These are phyloP conservation scores for Myxozyma nipponensis DNA, from an alignment of 805 yeast genomes.

Conservation along the genomic window DNA sequence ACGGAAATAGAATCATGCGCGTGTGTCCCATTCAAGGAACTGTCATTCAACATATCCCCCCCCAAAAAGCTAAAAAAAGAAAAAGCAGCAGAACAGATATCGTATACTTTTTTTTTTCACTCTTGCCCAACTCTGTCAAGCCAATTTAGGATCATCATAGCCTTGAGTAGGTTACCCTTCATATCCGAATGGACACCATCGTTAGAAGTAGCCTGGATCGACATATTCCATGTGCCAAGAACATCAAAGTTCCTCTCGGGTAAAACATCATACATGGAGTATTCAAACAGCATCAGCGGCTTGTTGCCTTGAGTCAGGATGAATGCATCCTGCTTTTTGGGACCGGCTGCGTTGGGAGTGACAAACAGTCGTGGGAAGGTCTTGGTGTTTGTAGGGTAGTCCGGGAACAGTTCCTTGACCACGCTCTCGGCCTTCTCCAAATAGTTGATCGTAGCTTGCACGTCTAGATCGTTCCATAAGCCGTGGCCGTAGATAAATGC, in stretches of 20 bases:
- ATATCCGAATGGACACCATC: conserved; percentile 27
- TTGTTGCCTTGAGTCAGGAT: conserved; percentile 28
- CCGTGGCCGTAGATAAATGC: conserved; percentile 28
- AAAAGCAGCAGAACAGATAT: too few species aligned
- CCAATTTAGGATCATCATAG: conserved; percentile 29
- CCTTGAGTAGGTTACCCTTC: conserved; percentile 25
- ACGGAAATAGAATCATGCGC: too few species aligned
- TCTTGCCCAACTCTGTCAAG: conserved; percentile 21
- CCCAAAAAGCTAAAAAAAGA: too few species aligned
- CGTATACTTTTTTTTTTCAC: conserved; percentile 1
- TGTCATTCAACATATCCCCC: too few species aligned
- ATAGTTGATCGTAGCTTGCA: conserved; percentile 24
- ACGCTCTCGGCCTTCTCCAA: conserved; percentile 22
- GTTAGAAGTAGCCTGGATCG: conserved; percentile 21
- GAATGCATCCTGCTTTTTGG: conserved; percentile 21
- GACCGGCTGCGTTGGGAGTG: conserved; percentile 27
- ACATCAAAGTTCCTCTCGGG: conserved; percentile 23
- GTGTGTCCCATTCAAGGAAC: too few species aligned
- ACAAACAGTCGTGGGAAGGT: conserved; percentile 23
- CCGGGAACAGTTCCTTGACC: conserved; percentile 10
- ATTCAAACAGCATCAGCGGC: conserved; percentile 27
- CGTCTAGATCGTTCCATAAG: conserved; percentile 28
- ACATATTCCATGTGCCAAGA: conserved; percentile 27
- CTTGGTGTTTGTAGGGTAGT: conserved; percentile 7
- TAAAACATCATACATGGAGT: conserved; percentile 24